Base-by-base conservation (phyloP, 805 yeast species). In the Huiozyma naganishii region DNA sequence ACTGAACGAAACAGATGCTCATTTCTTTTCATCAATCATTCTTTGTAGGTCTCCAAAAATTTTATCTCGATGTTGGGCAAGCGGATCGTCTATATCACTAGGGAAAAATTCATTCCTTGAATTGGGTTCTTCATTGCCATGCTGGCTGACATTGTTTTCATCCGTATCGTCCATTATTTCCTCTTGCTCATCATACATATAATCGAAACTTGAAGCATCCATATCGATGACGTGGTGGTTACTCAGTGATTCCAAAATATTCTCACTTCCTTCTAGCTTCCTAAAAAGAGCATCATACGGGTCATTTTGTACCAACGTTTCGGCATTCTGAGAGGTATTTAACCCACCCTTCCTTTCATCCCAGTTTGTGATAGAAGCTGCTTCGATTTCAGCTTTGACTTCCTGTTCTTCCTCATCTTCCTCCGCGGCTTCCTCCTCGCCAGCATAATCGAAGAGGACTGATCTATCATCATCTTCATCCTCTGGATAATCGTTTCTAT, bases 401-500 rank as follows among this genome's bases (percentile, higher is more conserved):
- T 40, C 43, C 23, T 27, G 27, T 11, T 28, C 32, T 27, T 37
- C 27, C 28, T 42, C 59, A 17, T 54, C 63, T 29, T 64, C 67
- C n/a, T 61, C 68, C 6, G 57, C 57, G 2, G 64, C 70, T 34
- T 60, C 62, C 11, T 63, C 65, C 42, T 53, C 68, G 4, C 56
- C 70, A 12, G 61, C 67, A 27, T 61, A 64, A 8, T 67, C 67
- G 37, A 62, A 59, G 4, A 65, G 49, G 23, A 67, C 51, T 1
- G 70, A 59, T 43, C 67, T 50, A 41, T 66, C 79, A 7, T 78
- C 87, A 53, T 84, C 90, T 49, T 87, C 96, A 56, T 89, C 96
- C 39, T 87, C 95, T 0, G 97, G 97, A 56, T 90, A 90, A 56
- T 90, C 97, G 62, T 92, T 90, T 53, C 79, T 77, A 59, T 90